A percentile compares a stretch with the other conserved stretches of the same genome.
These are phyloP conservation scores for Lichtheimia hyalospora DNA, from an alignment of 371 early-diverging fungal species.

Conservation along the genomic window DNA sequence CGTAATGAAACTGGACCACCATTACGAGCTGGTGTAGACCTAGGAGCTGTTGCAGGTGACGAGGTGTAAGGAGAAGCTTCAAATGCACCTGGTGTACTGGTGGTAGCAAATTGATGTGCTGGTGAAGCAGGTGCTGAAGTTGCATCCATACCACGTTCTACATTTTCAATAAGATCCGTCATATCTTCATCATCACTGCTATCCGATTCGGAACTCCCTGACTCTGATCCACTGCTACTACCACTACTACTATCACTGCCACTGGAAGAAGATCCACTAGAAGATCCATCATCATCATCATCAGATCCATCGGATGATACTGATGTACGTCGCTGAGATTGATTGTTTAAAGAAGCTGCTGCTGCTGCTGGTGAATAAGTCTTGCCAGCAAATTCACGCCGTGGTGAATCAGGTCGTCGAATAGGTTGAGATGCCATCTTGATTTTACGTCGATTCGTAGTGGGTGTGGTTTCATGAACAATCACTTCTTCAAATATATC, in stretches of 20 bases:
- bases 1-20: conserved; percentile 12
- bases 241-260: conserved; percentile 9
- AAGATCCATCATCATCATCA: conserved; percentile 4
- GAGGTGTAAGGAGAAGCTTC: conserved; percentile 2
- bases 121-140: conserved; percentile 6
- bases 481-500: conserved; percentile 12
- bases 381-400: background rate
- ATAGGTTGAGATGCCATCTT: conserved; percentile 21
- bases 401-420: conserved; percentile 9
- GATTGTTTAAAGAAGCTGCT: background rate
- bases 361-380: conserved; percentile 1
- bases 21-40: conserved; percentile 2
- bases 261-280: conserved; percentile 12
- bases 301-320: conserved; percentile 1
- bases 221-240: conserved; percentile 12
- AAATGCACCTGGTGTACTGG: background rate
- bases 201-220: background rate
- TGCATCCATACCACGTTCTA: conserved; percentile 10
- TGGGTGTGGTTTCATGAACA: background rate
- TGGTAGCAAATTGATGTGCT: background rate
- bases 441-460: conserved; percentile 4
- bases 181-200: conserved; percentile 18
- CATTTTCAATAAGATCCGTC: conserved; percentile 12
- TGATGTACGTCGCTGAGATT: background rate
- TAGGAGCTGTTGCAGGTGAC: background rate